Conservation (phyloP, 495 filamentous ascomycete genomes). For the Glutinoglossum americanum region DNA sequence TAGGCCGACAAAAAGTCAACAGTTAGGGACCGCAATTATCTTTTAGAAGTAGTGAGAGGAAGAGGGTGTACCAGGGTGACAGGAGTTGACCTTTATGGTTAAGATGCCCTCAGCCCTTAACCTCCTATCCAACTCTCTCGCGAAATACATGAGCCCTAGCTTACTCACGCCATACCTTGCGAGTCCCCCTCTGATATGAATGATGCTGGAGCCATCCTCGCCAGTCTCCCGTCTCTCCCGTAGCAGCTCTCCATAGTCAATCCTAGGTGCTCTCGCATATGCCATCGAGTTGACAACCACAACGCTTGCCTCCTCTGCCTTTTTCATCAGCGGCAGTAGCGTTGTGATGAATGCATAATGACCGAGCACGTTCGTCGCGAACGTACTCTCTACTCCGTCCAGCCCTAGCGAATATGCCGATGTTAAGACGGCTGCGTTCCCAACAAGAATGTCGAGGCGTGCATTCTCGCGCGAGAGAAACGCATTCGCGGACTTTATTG, state of each 20-base stretch:
- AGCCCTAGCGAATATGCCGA: neutral
- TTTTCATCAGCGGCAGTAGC: slow-evolving; percentile 2
- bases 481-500: slow-evolving; percentile 5
- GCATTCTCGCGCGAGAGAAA: slow-evolving; percentile 3
- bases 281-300: slow-evolving; percentile 9
- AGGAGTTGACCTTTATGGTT: slow-evolving; percentile 8
- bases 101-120: slow-evolving; percentile 3
- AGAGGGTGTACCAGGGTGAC: slow-evolving; percentile 7
- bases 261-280: slow-evolving; percentile 3
- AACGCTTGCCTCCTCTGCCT: slow-evolving; percentile 6
- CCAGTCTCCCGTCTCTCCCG: slow-evolving; percentile 3
- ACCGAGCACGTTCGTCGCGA: slow-evolving; percentile 15
- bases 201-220: slow-evolving; percentile 5
- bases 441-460: slow-evolving; percentile 9
- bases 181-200: slow-evolving; percentile 4
- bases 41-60: neutral
- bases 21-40: neutral
- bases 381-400: slow-evolving; percentile 13
- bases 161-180: slow-evolving; percentile 7
- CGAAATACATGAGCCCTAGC: slow-evolving; percentile 7
- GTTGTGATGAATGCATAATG: slow-evolving; percentile 11
- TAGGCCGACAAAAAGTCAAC: neutral
- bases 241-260: slow-evolving; percentile 8
- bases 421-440: slow-evolving; percentile 8
- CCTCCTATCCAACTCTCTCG: slow-evolving; percentile 4